Base-by-base conservation (phyloP, 2,329 filamentous ascomycete genomes). In the Beauveria sp. region DNA sequence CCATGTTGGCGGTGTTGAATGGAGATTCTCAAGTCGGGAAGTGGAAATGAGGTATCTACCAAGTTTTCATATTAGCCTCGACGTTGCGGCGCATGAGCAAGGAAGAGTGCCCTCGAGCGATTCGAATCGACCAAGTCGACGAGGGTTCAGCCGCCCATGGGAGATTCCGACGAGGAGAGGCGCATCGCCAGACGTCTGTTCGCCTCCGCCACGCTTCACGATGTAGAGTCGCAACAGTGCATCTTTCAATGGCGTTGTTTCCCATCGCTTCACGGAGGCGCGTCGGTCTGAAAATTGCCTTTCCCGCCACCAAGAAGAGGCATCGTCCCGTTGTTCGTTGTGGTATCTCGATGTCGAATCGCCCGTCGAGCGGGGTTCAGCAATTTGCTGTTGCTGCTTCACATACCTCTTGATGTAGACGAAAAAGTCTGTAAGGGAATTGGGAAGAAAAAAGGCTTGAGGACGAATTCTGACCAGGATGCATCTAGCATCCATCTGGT, bases 21-120 rank as follows among this genome's bases (percentile, higher is more conserved):
- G 74, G 84, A 91, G 88, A 91, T 91, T 91, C 88, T 92, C 88
- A 89, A 83, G 83, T 89, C 87, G 80, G 71, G 72, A 66, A 67
- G 67, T 70, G 75, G 79, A 84, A 79, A 78, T 84, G 84, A 87
- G 84, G 84, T 87, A 84, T 86, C 85, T 87, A 76, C 74, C 74
- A 71, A 53, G 65, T 63, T 68, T 20, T 68, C 66, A 70, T 74
- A 81, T 87, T 87, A 87, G 85, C 83, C 83, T 82, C 81, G 47
- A 53, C 54, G 53, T 76, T 73, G 76, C 79, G 80, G 81, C 81
- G 74, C 74, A 79, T 86, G 84, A 61, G 60, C 60, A 85, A 77
- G 81, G 83, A 80, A 87, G 85, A 88, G 85, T 88, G 85, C 85
- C 85, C 84, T 83, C 80, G 53, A 70, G 69, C 70, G 70, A 73